phyloP scores from a whole-genome alignment of 441 rosid genomes.

The Eruca vesicaria region DNA sequence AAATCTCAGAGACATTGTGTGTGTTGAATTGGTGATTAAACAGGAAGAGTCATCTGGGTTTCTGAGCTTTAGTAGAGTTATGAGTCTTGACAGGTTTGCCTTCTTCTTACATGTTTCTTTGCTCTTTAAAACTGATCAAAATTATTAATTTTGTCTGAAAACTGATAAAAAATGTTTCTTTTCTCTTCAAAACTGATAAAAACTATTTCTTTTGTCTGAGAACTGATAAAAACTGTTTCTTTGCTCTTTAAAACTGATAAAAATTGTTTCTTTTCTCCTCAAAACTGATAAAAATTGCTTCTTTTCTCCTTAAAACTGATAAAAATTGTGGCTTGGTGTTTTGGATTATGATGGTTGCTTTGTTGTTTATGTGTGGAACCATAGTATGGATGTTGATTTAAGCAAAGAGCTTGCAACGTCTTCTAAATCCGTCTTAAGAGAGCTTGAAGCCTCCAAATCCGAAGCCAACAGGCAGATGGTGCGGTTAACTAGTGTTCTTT shows the following conservation, averaged over 20 bases:
- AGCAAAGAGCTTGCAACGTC: constrained; percentile 64
- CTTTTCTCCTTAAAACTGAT: background rate
- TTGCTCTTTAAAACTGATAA: background rate
- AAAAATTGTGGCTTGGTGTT: background rate
- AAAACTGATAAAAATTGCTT: background rate
- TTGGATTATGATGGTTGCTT: background rate
- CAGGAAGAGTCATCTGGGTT: constrained; percentile 82
- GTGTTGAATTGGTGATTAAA: constrained; percentile 20
- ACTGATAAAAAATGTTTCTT: background rate
- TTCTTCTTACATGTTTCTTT: background rate
- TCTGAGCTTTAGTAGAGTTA: constrained; percentile 76
- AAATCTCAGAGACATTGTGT: background rate
- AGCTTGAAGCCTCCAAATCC: constrained; percentile 34
- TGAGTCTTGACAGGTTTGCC: constrained; percentile 76
- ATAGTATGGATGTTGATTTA: constrained; percentile 77
- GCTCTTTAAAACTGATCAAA: background rate
- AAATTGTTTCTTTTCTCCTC: background rate
- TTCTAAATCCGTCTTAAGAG: constrained; percentile 36
- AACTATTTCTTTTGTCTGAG: too few species aligned
- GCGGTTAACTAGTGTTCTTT: background rate
- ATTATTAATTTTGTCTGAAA: too few species aligned
- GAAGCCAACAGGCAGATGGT: constrained; percentile 42
- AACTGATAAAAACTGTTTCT: background rate
- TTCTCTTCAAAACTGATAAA: background rate
- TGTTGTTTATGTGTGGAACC: background rate